Evolutionary conservation across 1,284 basidiomycete species (phyloP).

Genomic region (Ceratobasidium sp.): DNA sequence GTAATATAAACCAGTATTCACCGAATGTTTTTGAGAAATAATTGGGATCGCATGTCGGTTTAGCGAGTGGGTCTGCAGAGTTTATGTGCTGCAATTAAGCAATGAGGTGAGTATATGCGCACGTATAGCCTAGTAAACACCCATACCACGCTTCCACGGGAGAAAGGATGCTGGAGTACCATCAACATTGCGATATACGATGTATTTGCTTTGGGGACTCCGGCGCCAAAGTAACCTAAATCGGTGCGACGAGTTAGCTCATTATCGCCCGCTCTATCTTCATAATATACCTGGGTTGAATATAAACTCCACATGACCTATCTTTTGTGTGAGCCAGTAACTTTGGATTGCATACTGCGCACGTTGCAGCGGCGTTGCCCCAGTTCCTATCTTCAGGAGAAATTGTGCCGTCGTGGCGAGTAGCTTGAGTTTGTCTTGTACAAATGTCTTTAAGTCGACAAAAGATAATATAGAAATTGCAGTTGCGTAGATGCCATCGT

Average conservation of each 20-base stretch:
- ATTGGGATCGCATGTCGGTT: conserved; percentile 13
- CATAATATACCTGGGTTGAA: conserved; percentile 31
- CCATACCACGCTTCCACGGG: conserved; percentile 45
- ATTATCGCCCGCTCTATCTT: not conserved
- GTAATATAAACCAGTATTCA: not conserved
- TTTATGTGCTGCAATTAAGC: conserved; percentile 24
- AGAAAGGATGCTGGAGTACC: conserved; percentile 58
- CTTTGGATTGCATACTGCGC: conserved; percentile 30
- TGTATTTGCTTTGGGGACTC: conserved; percentile 50
- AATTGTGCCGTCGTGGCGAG: not conserved
- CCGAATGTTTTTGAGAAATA: conserved; percentile 37
- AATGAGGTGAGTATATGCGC: not conserved
- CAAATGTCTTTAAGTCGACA: conserved; percentile 31
- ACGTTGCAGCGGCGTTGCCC: conserved; percentile 9
- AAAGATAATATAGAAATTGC: conserved; percentile 42
- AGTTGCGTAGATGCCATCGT: conserved; percentile 43
- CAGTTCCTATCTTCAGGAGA: not conserved
- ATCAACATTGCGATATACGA: conserved; percentile 55
- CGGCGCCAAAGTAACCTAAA: conserved; percentile 39
- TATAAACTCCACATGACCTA: conserved; percentile 53
- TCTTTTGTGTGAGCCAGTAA: conserved; percentile 28
- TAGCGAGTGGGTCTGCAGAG: conserved; percentile 21
- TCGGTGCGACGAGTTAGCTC: not conserved
- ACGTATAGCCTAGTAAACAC: no score
- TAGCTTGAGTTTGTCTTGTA: conserved; percentile 17